Percentiles rank a stretch among this genome's conserved stretches.
These are phyloP conservation scores for Fusarium camptoceras DNA, from an alignment of 2,329 filamentous ascomycete genomes.

Conservation along the genomic window DNA sequence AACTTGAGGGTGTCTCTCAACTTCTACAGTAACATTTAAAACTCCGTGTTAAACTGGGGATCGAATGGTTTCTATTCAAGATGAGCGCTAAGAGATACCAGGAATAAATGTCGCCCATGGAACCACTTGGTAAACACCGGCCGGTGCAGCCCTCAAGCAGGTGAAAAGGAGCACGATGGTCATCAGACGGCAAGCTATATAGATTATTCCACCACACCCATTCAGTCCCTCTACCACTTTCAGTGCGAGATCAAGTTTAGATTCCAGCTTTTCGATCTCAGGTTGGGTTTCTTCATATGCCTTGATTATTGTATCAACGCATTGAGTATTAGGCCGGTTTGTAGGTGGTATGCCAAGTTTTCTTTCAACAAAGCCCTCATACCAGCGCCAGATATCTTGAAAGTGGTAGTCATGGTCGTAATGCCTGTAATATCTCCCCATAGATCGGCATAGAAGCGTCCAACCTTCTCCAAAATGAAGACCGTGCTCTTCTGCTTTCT, in stretches of 20 bases:
- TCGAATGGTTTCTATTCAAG: too few relatives aligned
- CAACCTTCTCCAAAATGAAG: too few relatives aligned
- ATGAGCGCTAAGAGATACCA: background rate
- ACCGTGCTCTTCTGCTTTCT: too few relatives aligned
- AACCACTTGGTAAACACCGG: background rate
- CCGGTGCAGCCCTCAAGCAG: background rate
- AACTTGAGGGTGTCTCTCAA: too few relatives aligned
- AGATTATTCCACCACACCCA: background rate
- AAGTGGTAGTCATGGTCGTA: too few relatives aligned
- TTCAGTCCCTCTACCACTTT: background rate
- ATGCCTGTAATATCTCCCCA: rapidly evolving
- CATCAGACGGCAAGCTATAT: background rate
- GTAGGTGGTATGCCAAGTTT: too few relatives aligned
- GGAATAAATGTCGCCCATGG: background rate
- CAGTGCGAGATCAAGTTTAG: rapidly evolving
- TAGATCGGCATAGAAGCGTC: rapidly evolving
- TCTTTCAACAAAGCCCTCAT: too few relatives aligned
- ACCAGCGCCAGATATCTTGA: too few relatives aligned
- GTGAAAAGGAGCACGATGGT: background rate
- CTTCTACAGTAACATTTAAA: too few relatives aligned
- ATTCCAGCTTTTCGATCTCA: rapidly evolving
- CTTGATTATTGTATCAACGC: too few relatives aligned
- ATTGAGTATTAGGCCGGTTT: too few relatives aligned
- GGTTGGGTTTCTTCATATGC: rapidly evolving
- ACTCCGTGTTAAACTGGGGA: too few relatives aligned